A percentile compares a stretch with the other conserved stretches of the same genome.
phyloP scores from a whole-genome alignment of 2,329 filamentous ascomycete genomes.

The Apiospora malaysiana region DNA sequence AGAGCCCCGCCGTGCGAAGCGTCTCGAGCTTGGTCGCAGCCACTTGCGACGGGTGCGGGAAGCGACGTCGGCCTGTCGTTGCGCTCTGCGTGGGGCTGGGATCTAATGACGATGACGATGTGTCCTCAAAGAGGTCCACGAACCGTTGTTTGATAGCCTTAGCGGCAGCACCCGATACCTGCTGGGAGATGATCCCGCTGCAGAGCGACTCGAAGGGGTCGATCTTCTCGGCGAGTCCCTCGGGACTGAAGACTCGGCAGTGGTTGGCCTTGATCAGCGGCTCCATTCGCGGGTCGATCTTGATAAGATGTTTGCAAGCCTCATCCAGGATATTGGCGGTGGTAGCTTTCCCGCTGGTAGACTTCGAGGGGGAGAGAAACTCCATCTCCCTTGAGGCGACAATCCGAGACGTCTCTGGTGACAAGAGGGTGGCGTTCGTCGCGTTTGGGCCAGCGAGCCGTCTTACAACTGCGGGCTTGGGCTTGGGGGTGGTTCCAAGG shows the following conservation, averaged over 20 bases:
- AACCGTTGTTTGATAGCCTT: slow-evolving; percentile 89
- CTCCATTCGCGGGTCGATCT: slow-evolving; percentile 74
- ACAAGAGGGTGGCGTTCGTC: slow-evolving; percentile 75
- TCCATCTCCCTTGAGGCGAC: slow-evolving; percentile 57
- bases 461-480: slow-evolving; percentile 48
- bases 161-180: slow-evolving; percentile 92
- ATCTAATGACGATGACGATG: background rate
- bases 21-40: slow-evolving; percentile 64
- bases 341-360: slow-evolving; percentile 53
- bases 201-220: slow-evolving; percentile 86
- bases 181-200: slow-evolving; percentile 92
- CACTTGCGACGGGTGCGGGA: slow-evolving; percentile 80
- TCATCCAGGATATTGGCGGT: slow-evolving; percentile 75
- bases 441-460: slow-evolving; percentile 67
- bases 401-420: slow-evolving; percentile 70
- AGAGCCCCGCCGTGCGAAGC: slow-evolving; percentile 85
- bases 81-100: background rate
- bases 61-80: slow-evolving; percentile 45
- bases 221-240: slow-evolving; percentile 81
- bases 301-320: slow-evolving; percentile 76
- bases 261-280: slow-evolving; percentile 74
- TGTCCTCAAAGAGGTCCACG: slow-evolving; percentile 67
- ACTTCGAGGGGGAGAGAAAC: slow-evolving; percentile 53
- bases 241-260: slow-evolving; percentile 80
- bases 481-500: slow-evolving; percentile 41